A percentile compares a stretch with the other conserved stretches of the same genome.
Evolutionary conservation across 2,329 filamentous ascomycete species (phyloP).

Genomic region (Monosporascus sp.): DNA sequence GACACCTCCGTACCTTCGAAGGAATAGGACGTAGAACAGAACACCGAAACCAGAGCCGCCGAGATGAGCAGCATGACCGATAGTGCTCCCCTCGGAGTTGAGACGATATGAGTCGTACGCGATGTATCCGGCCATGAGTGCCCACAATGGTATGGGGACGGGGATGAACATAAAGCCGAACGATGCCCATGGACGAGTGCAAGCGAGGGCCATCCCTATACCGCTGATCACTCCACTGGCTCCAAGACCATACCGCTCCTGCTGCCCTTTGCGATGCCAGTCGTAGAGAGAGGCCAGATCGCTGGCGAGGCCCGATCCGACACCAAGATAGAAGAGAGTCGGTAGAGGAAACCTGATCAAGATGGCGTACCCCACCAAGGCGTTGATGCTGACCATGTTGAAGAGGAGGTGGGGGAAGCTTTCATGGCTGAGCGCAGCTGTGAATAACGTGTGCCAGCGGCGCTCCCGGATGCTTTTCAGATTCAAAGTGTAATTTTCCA

Average conservation of each 20-base stretch:
- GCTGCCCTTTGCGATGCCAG: constrained; percentile 3
- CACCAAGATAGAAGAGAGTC: constrained; percentile 7
- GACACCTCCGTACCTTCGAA: not conserved
- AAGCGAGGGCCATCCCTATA: constrained; percentile 12
- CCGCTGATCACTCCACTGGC: constrained; percentile 20
- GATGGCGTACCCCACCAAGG: constrained; percentile 7
- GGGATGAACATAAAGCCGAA: constrained; percentile 16
- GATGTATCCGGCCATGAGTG: constrained; percentile 8
- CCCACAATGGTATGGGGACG: constrained; percentile 11
- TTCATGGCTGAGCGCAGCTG: constrained; percentile 16
- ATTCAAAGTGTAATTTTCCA: constrained; percentile 15
- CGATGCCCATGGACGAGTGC: constrained; percentile 7
- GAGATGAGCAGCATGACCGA: constrained; percentile 20
- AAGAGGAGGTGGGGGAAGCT: constrained; percentile 10
- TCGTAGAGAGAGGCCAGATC: constrained; percentile 10
- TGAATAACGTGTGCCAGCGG: constrained; percentile 19
- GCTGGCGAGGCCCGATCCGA: constrained; percentile 15
- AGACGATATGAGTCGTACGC: constrained; percentile 14
- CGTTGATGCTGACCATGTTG: constrained; percentile 18
- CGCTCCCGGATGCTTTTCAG: constrained; percentile 13
- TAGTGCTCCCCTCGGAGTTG: constrained; percentile 6
- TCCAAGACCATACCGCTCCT: constrained; percentile 9
- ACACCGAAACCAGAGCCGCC: constrained; percentile 17
- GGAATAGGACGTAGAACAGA: constrained; percentile 10
- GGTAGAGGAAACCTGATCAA: constrained; percentile 8